These are phyloP conservation scores for Anastatica hierochuntica DNA, from an alignment of 345 rosid species.

Conservation along the genomic window DNA sequence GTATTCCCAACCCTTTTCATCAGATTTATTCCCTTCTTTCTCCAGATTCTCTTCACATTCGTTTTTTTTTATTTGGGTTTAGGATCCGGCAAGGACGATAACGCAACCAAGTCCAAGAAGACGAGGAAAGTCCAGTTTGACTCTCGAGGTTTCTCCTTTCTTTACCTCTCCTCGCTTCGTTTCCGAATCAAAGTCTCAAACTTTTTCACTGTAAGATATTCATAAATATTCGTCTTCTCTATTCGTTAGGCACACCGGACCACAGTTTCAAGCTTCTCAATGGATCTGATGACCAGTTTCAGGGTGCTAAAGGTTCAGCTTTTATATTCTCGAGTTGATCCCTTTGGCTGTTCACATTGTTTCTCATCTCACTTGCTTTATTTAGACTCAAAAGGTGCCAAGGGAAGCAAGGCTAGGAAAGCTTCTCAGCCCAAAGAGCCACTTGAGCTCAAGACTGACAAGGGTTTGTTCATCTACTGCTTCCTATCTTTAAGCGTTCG, in stretches of 20 bases:
- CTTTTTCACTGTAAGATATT: background rate
- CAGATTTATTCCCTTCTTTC: background rate
- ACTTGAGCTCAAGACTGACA: slow-evolving; percentile 53
- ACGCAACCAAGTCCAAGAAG: slow-evolving; percentile 33
- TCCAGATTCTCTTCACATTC: background rate
- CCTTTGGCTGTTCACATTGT: background rate
- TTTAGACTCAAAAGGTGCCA: slow-evolving; percentile 37
- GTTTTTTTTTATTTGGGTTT: slow-evolving; percentile 1
- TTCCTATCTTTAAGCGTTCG: background rate
- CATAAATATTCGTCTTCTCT: background rate
- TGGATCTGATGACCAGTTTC: slow-evolving; percentile 33
- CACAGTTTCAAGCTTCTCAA: slow-evolving; percentile 15
- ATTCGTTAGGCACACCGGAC: slow-evolving; percentile 19
- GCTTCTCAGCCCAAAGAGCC: slow-evolving; percentile 37
- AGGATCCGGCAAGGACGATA: slow-evolving; percentile 46
- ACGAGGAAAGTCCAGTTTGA: slow-evolving; percentile 48
- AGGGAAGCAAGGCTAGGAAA: slow-evolving; percentile 43
- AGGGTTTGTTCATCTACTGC: slow-evolving; percentile 28
- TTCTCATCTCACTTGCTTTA: background rate
- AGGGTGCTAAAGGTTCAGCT: slow-evolving; percentile 30
- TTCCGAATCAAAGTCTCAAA: background rate
- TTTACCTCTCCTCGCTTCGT: background rate
- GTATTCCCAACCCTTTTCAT: background rate
- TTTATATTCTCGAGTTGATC: background rate
- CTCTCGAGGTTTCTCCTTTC: slow-evolving; percentile 30